A percentile compares a stretch with the other conserved stretches of the same genome.
Evolutionary conservation across 192 early-diverging fungal species (phyloP).

Genomic region (Podila epigama): DNA sequence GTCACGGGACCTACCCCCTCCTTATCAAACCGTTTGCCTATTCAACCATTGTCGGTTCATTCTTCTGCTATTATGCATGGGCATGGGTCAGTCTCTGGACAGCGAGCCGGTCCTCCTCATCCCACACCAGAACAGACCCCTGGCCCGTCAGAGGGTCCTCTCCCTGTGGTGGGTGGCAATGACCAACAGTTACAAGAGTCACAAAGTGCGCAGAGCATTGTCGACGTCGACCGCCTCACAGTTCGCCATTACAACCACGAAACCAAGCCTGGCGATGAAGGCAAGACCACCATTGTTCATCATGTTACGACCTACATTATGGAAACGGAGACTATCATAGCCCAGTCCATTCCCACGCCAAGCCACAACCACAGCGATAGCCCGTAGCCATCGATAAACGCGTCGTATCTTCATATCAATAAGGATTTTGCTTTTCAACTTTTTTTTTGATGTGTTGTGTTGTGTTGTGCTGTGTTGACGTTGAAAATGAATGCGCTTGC

Average conservation of each 20-base stretch:
- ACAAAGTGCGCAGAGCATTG: not conserved
- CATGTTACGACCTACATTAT: constrained; percentile 29
- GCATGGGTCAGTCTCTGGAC: not conserved
- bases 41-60: not conserved
- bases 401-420: too few relatives aligned
- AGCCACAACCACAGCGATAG: too few relatives aligned
- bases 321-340: constrained; percentile 24
- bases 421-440: too few relatives aligned
- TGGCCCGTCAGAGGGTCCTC: not conserved
- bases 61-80: not conserved
- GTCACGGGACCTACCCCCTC: not conserved
- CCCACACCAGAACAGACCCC: constrained; percentile 18
- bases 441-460: too few relatives aligned
- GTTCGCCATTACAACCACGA: constrained; percentile 5
- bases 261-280: not conserved
- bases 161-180: not conserved
- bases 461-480: too few relatives aligned
- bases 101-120: constrained; percentile 5
- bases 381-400: too few relatives aligned
- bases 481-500: too few relatives aligned
- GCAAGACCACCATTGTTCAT: constrained; percentile 2
- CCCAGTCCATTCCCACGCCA: not conserved
- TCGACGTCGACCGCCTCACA: not conserved
- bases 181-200: not conserved
- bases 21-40: not conserved